These are phyloP conservation scores for Botryotinia calthae DNA, from an alignment of 2,329 filamentous ascomycete species.

Conservation along the genomic window DNA sequence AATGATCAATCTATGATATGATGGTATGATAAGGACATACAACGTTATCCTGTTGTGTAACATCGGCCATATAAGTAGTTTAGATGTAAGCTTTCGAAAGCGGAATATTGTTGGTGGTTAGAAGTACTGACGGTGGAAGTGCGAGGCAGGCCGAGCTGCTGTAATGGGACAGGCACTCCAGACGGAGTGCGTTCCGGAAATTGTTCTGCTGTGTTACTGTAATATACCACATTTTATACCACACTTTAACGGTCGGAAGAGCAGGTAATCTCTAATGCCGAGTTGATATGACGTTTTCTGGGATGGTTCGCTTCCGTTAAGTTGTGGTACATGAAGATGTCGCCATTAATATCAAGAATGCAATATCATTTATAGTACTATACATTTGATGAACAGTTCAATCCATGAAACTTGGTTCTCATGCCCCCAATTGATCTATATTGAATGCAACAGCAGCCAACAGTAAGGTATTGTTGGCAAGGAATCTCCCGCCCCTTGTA, in stretches of 20 bases:
- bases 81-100: constrained; percentile 14
- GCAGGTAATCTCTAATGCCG: neutral
- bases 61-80: neutral
- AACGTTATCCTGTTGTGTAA: neutral
- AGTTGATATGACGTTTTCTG: neutral
- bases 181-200: neutral
- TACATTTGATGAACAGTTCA: neutral
- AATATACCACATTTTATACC: neutral
- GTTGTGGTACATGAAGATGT: neutral
- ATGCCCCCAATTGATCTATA: neutral
- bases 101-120: neutral
- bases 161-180: neutral
- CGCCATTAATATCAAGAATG: neutral
- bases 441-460: neutral
- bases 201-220: neutral
- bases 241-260: neutral
- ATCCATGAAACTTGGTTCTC: neutral
- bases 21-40: constrained; percentile 10
- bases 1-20: constrained; percentile 9
- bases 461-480: neutral
- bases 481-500: neutral
- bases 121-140: neutral
- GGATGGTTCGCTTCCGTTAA: neutral
- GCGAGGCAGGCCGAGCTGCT: neutral
- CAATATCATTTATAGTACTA: neutral